Base-by-base conservation (phyloP, 1,139 yeast species). In the Protomyces lactucae-debilis region DNA sequence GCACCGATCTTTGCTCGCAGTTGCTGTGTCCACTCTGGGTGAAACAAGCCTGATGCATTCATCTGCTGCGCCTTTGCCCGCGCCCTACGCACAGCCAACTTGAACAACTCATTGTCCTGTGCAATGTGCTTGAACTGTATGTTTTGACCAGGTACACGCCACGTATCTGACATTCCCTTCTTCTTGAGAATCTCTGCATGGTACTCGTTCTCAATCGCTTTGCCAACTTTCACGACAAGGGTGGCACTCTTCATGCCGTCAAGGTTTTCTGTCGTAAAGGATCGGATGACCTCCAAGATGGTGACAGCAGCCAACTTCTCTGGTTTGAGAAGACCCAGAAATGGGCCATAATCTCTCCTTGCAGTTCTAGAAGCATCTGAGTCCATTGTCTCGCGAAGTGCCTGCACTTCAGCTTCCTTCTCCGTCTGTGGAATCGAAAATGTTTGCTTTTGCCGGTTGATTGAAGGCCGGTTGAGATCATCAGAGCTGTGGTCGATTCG, bases 201-300 rank as follows among this genome's bases (percentile, higher is more conserved):
- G 73, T 87, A 89, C 74, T 93, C 98, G 70, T 85, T 76, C 74
- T 93, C 97, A 40, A 92, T 80, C 8, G 96, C 93, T 70, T 82
- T 84, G 3, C 97, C 96, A 4, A 93, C 91, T 0, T 88, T 80
- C 25, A 87, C 78, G 25, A 91, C 88, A 0, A 95, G 92, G 69
- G 90, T 81, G 0, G 95, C 90, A 0, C 93, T 86, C 71, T 92
- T 82, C 85, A 91, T 86, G 51, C 97, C 97, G 69, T 87, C 90
- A n/a, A 85, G 81, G 60, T 93, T 95, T 52, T 91, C 87, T 2
- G 91, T 85, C 3, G 92, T 83, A 67, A 86, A 84, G 66, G 88
- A 76, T 70, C 88, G 87, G 70, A 93, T 77, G 43, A 91, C 72
- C 74, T 93, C 98, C 71, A 93, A 77, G 71, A 93, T 88, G 0